These are phyloP conservation scores for Trichoderma sp. DNA, from an alignment of 2,329 filamentous ascomycete genomes.

Conservation along the genomic window DNA sequence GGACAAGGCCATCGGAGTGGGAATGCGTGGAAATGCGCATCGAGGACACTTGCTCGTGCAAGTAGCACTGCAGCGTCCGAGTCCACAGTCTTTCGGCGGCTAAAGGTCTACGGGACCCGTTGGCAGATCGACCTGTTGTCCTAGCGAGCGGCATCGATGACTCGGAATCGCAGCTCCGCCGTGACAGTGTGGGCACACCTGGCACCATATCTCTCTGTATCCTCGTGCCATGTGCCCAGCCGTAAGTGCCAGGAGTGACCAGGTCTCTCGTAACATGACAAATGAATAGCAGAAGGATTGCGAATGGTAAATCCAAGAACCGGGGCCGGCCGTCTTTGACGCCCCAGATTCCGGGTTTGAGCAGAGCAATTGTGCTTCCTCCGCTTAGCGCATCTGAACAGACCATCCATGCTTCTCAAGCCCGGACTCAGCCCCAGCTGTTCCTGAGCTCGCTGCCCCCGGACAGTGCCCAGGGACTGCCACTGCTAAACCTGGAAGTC, in stretches of 20 bases:
- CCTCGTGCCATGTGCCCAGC: background rate
- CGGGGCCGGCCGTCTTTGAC: background rate
- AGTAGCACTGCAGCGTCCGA: background rate
- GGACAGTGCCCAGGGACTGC: background rate
- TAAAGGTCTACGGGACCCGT: background rate
- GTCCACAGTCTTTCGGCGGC: background rate
- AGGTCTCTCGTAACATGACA: background rate
- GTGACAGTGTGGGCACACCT: background rate
- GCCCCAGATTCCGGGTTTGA: background rate
- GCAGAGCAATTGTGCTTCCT: background rate
- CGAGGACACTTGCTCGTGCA: background rate
- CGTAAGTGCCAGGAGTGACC: background rate
- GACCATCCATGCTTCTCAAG: slow-evolving; percentile 11
- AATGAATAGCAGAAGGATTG: background rate
- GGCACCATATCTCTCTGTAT: background rate
- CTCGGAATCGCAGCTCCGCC: slow-evolving; percentile 1
- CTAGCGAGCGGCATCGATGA: slow-evolving; percentile 10
- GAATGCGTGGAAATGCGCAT: background rate
- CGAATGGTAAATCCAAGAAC: background rate
- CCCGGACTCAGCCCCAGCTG: slow-evolving; percentile 24
- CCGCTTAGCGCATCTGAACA: slow-evolving; percentile 1
- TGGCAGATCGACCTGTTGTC: slow-evolving; percentile 1
- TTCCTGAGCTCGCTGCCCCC: background rate
- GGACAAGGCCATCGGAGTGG: background rate
- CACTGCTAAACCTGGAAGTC: background rate